Evolutionary conservation across 768 basidiomycete genomes (phyloP), one percentile per base, ranked within the genome.

Genomic region (Clathrus columnatus): DNA sequence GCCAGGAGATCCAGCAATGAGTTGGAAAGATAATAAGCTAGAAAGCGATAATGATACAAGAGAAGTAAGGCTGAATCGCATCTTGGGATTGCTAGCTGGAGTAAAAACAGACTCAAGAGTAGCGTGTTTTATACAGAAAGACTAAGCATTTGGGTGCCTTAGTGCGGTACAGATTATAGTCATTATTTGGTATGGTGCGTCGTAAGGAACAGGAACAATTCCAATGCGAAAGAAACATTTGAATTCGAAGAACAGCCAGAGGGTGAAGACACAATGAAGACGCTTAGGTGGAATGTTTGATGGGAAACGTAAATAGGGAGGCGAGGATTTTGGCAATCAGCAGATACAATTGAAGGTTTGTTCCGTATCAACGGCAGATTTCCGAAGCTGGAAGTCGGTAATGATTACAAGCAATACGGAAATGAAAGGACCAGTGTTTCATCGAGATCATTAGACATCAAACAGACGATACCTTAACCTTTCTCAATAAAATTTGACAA

Each of bases 41-140:
- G 46, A 53, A 44, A 48, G 45, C 10, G 46, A 55, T 20, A 23
- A 44, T 27, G 46, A 28, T n/a, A 36, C 46, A 18, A 47, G 21
- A 18, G 46, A 29, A 17, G 21, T 10, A 27, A 42, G 36, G n/a
- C 27, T 55, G 28, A 55, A 46, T 28, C 44, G 44, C 54, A 55
- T 55, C n/a, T 36, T 36, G 36, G 4, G 36, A 36, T 14, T 14
- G 4, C 36, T 5, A 36, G 36, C 36, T 36, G 36, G 36, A 2
- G 10, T 36, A n/a, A 4, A 36, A 36, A 8, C 14, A 5, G 36
- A 36, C 14, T 4, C 36, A 36, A 36, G 36, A 36, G 36, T 11
- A 14, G n/a, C 14, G n/a, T 11, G 14, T 36, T 36, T 36, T 36
- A 36, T 36, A 36, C 36, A 11, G n/a, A 36, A 36, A 36, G n/a